A percentile compares a stretch with the other conserved stretches of the same genome.
These are phyloP conservation scores for Aciculosporium take DNA, from an alignment of 2,329 filamentous ascomycete genomes.

Conservation along the genomic window DNA sequence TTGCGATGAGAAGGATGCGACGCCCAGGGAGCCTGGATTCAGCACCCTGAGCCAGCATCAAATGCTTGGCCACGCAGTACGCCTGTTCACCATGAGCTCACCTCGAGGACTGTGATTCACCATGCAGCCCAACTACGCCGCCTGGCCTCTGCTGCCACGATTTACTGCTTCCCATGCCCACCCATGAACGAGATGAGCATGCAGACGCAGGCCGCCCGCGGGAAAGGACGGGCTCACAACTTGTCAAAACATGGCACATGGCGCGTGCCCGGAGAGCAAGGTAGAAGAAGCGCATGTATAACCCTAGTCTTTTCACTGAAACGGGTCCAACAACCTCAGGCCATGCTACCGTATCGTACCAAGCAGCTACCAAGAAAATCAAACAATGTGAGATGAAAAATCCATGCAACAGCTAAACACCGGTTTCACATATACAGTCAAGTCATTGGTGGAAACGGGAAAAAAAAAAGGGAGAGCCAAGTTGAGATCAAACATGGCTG, in stretches of 20 bases:
- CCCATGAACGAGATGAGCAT: neutral
- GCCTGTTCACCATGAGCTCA: neutral
- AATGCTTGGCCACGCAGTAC: neutral
- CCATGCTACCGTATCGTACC: conserved; percentile 1
- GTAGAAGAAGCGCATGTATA: neutral
- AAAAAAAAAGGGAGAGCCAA: neutral
- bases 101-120: neutral
- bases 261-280: neutral
- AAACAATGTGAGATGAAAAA: neutral
- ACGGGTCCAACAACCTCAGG: neutral
- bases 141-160: neutral
- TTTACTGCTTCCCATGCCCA: neutral
- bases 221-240: no score
- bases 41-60: neutral
- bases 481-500: neutral
- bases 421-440: no score
- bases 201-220: no score
- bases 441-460: no score
- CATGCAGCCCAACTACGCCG: neutral
- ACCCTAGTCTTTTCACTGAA: neutral
- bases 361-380: neutral
- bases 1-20: neutral
- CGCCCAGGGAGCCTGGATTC: neutral
- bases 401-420: no score
- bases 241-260: no score